Evolutionary conservation across 2,329 filamentous ascomycete species (phyloP).

Genomic region (Cercospora brassicicola): DNA sequence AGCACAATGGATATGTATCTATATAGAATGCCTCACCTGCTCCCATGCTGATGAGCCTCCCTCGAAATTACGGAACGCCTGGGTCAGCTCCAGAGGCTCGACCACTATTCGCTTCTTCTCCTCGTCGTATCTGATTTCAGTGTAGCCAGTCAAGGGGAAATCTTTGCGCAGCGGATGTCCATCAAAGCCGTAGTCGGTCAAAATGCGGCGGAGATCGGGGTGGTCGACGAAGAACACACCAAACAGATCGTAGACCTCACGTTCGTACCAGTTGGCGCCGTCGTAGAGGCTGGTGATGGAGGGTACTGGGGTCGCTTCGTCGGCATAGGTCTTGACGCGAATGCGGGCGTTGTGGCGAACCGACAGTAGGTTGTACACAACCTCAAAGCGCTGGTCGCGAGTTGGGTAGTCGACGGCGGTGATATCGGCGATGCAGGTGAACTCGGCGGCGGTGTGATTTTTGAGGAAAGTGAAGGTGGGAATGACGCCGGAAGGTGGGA

Average conservation of each 20-base stretch:
- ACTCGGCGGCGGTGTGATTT: conserved; percentile 96
- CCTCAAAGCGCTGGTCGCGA: conserved; percentile 90
- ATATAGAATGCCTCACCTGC: not conserved
- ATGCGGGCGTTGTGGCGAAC: conserved; percentile 96
- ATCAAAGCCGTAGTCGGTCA: conserved; percentile 99
- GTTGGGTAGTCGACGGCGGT: conserved; percentile 96
- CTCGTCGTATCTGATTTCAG: conserved; percentile 95
- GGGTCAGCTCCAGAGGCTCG: conserved; percentile 94
- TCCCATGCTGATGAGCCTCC: conserved; percentile 54
- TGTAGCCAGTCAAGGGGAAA: conserved; percentile 96
- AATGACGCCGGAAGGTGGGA: conserved; percentile 81
- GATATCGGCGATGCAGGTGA: conserved; percentile 87
- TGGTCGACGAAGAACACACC: conserved; percentile 96
- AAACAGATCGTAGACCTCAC: conserved; percentile 96
- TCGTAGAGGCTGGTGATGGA: conserved; percentile 84
- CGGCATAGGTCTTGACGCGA: conserved; percentile 97
- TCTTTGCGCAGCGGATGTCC: conserved; percentile 96
- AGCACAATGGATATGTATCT: not conserved
- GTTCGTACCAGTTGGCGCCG: conserved; percentile 97
- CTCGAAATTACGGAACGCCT: conserved; percentile 98
- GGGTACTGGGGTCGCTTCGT: conserved; percentile 90
- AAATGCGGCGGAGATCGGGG: conserved; percentile 92
- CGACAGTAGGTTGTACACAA: conserved; percentile 95
- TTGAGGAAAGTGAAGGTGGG: conserved; percentile 94
- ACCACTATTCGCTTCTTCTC: conserved; percentile 99